Evolutionary conservation across 495 filamentous ascomycete genomes (phyloP), one percentile per base, ranked within the genome.

Genomic region (Zalerion maritima): DNA sequence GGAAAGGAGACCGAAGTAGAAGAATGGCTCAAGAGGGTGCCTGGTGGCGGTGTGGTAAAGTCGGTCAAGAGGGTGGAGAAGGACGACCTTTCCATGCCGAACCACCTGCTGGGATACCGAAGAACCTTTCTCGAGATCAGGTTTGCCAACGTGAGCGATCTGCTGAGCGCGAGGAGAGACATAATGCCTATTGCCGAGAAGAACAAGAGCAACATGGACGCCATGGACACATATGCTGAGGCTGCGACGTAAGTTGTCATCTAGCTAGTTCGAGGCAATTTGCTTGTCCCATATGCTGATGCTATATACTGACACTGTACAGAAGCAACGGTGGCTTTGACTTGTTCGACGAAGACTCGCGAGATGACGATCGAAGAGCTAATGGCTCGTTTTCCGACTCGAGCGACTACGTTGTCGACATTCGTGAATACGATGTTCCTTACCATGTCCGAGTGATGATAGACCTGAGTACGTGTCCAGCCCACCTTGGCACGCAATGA

Each of bases 401-500:
- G 29, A 92, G 84, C 67, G 89, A 99, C 70, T 91, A 78, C 55
- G 81, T 99, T 64, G 71, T 94, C 61, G 89, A 99, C 72, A 94
- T 96, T 54, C 75, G 89, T 62, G 89, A 99, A 62, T 99, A 85
- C 51, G 89, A 99, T 58, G 89, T 99, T 45, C 89, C 86, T 42
- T 99, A 99, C 59, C 89, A 99, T 67, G 87, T 99, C 44, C 73
- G 89, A 65, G 87, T 96, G 55, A 79, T 86, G 47, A 96, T 99
- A 60, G 89, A 97, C 54, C 72, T 84, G 65, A 73, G 81, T 84
- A 50, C 26, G 70, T 49, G 5, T 15, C 14, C 26, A 19, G 20
- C 4, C n/a, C 9, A 8, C 14, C 13, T 22, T 16, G 6, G 10
- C 18, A 6, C 10, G 17, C 3, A 12, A 9, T 25, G 9, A 7